Evolutionary conservation across 306 rosid genomes (phyloP), one percentile per base, ranked within the genome.

Genomic region (Malus sieversii): DNA sequence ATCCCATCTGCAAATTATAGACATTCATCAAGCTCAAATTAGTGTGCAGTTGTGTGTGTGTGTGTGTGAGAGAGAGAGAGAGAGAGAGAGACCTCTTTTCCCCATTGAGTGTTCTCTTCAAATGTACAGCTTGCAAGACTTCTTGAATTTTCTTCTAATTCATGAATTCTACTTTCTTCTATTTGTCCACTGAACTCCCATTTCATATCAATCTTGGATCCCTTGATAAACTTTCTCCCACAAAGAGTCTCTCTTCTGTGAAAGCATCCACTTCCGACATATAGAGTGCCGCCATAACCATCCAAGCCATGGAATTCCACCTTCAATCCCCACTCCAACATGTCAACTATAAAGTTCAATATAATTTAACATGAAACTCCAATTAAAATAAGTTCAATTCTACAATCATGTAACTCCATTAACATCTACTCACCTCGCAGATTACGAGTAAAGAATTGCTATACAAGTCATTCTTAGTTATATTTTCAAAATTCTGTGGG

Each of bases 41-140:
- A n/a, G 9, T 71, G 14, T 55, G 42, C 20, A 10, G 13, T 5
- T 66, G 59, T 16, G 45, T n/a, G 42, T 11, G 67, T 30, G 51
- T 35, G 40, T 35, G 38, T 5, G 7, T 1, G 2, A 0, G 40
- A 0, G 35, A 5, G 35, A 32, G 38, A 33, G 38, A 33, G 38
- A 33, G 38, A 33, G 38, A 32, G 38, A 77, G 6, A 59, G 57
- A 88, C 98, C 91, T 90, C 86, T 70, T 82, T 88, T 64, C 97
- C 98, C 98, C 97, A 94, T 29, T 40, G 76, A 7, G 97, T 88
- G 81, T 94, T 90, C 70, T 88, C 74, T 68, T 94, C 97, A 66
- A 66, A 88, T 35, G 89, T 68, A 80, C 86, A 90, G 58, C 86
- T 87, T 75, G 95, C 95, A 23, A 91, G 89, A 71, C 60, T 59